Evolutionary conservation across 2,329 filamentous ascomycete genomes (phyloP).

Genomic region (Fusarium sp.): DNA sequence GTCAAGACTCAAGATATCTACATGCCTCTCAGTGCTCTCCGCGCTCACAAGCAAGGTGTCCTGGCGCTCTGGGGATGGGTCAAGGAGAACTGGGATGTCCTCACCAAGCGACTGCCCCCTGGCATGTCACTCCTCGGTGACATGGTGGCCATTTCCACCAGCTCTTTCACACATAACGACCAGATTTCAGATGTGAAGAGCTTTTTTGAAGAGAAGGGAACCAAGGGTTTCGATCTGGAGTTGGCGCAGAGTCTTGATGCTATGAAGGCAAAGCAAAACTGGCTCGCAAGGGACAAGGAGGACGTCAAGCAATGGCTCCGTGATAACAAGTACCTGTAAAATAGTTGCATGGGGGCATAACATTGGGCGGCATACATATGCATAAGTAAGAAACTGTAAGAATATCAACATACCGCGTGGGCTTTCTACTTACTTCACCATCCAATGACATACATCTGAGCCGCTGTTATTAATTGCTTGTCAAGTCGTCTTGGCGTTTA

Average conservation of each 20-base stretch:
- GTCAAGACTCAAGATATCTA: conserved; percentile 97
- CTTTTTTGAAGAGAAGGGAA: conserved; percentile 87
- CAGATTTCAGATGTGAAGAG: conserved; percentile 81
- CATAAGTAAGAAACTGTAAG: conserved; percentile 8
- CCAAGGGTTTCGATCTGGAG: conserved; percentile 85
- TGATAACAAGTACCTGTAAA: conserved; percentile 49
- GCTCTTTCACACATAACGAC: conserved; percentile 80
- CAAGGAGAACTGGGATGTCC: conserved; percentile 87
- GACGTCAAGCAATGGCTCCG: conserved; percentile 74
- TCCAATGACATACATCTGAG: too few species aligned
- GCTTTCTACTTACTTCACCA: too few species aligned
- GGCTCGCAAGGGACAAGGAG: conserved; percentile 69
- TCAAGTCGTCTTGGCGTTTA: too few species aligned
- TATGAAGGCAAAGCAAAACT: conserved; percentile 80
- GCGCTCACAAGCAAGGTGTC: conserved; percentile 82
- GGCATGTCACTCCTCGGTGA: conserved; percentile 86
- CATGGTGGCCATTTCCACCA: conserved; percentile 85
- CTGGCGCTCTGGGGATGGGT: conserved; percentile 86
- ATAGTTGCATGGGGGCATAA: conserved; percentile 1
- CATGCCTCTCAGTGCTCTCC: conserved; percentile 83
- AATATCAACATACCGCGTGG: background rate
- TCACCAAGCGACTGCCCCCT: conserved; percentile 86
- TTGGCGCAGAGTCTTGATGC: conserved; percentile 91
- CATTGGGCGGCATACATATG: background rate
- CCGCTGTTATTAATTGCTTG: too few species aligned